phyloP scores from a whole-genome alignment of 768 basidiomycete genomes.

The Leucocoprinus sp. region DNA sequence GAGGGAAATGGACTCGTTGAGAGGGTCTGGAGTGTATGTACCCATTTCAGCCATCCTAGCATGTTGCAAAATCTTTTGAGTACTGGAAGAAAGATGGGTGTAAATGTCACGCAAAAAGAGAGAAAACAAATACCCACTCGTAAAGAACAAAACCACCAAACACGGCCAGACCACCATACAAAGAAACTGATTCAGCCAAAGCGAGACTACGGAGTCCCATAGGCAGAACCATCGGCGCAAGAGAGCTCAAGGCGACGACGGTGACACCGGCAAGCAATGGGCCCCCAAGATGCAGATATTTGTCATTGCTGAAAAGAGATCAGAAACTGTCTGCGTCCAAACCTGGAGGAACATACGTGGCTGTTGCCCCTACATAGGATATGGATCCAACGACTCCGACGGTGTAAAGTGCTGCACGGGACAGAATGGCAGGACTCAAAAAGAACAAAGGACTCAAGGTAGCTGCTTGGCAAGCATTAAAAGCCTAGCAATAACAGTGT shows the following conservation, averaged over 20 bases:
- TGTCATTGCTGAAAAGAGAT: conserved; percentile 48
- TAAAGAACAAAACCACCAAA: conserved; percentile 84
- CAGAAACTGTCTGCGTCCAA: not conserved
- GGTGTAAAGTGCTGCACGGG: conserved; percentile 84
- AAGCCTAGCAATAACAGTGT: no score
- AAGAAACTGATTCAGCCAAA: conserved; percentile 64
- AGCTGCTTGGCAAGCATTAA: conserved; percentile 81
- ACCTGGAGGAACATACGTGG: conserved; percentile 38
- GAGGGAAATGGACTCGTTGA: conserved; percentile 70
- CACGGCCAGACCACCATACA: conserved; percentile 85
- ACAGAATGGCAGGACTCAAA: conserved; percentile 75
- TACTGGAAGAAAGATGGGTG: conserved; percentile 33
- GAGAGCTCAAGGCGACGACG: conserved; percentile 77
- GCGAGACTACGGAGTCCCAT: conserved; percentile 73
- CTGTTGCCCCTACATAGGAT: conserved; percentile 84
- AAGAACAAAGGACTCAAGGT: conserved; percentile 88
- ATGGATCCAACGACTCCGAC: conserved; percentile 80
- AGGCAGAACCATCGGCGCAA: conserved; percentile 87
- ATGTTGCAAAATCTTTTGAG: conserved; percentile 77
- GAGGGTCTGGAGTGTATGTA: conserved; percentile 56
- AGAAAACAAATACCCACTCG: conserved; percentile 43
- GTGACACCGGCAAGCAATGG: conserved; percentile 85
- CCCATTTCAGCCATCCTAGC: conserved; percentile 69
- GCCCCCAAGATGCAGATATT: conserved; percentile 79
- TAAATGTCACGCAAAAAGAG: not conserved